phyloP scores from a whole-genome alignment of 768 basidiomycete genomes.

The Cystofilobasidium macerans region DNA sequence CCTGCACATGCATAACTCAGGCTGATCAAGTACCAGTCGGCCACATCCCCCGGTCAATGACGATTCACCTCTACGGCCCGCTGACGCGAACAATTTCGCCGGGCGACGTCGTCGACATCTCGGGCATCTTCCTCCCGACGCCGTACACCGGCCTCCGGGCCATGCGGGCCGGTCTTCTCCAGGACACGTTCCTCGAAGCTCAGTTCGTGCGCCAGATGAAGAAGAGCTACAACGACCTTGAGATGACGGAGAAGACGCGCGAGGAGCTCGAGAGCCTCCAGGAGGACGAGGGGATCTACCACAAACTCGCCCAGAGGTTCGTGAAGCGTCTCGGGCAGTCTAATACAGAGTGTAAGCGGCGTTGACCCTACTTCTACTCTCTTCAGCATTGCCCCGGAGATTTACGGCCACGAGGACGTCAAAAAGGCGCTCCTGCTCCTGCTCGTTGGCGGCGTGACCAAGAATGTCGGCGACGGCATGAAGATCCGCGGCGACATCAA shows the following conservation, averaged over 20 bases:
- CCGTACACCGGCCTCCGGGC: conserved; percentile 98
- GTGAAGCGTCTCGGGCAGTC: too few relatives aligned
- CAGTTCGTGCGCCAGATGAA: conserved; percentile 89
- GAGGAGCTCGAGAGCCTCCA: conserved; percentile 57
- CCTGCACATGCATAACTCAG: conserved; percentile 40
- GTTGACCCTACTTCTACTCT: background rate
- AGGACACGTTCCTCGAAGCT: conserved; percentile 89
- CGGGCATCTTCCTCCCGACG: conserved; percentile 93
- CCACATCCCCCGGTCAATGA: conserved; percentile 97
- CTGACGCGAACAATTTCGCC: conserved; percentile 85
- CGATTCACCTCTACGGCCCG: conserved; percentile 80
- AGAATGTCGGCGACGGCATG: conserved; percentile 92
- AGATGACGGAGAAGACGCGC: conserved; percentile 73
- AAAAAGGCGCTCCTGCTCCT: conserved; percentile 89
- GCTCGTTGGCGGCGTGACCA: conserved; percentile 91
- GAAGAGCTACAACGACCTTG: conserved; percentile 94
- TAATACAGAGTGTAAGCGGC: too few relatives aligned
- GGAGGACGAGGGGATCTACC: conserved; percentile 68
- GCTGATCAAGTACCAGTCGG: conserved; percentile 99
- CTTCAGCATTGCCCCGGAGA: conserved; percentile 86
- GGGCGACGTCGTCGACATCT: conserved; percentile 86
- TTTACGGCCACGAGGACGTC: conserved; percentile 93
- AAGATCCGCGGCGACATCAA: conserved; percentile 98
- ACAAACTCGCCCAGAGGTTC: conserved; percentile 57
- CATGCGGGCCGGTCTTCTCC: conserved; percentile 86